Evolutionary conservation across 306 rosid species (phyloP).

Genomic region (Aeschynomene evenia): DNA sequence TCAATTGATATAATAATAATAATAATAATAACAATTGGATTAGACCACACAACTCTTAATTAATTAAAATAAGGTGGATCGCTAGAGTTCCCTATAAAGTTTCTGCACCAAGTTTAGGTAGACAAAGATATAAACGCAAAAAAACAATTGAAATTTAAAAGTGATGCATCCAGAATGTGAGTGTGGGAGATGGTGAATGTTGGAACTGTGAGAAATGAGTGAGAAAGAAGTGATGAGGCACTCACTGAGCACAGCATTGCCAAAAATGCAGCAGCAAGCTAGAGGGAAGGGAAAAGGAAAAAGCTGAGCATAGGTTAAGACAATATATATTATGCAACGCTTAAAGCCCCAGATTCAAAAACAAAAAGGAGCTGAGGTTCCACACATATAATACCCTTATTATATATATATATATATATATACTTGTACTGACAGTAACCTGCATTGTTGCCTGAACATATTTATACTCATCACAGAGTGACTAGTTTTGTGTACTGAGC

Average conservation of each 20-base stretch:
- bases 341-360: too few species aligned
- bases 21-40: too few species aligned
- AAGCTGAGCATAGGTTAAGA: slow-evolving; percentile 36
- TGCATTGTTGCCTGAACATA: slow-evolving; percentile 47
- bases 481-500: slow-evolving; percentile 35
- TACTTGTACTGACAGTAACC: slow-evolving; percentile 46
- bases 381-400: too few species aligned
- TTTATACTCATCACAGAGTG: slow-evolving; percentile 38
- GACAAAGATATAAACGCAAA: too few species aligned
- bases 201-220: not conserved
- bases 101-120: not conserved
- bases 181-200: not conserved
- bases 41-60: not conserved
- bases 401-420: too few species aligned
- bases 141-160: not conserved
- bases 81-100: not conserved
- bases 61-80: too few species aligned
- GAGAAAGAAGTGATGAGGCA: not conserved
- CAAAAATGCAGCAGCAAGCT: slow-evolving; percentile 44
- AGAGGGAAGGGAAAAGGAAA: slow-evolving; percentile 43
- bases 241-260: slow-evolving; percentile 31
- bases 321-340: too few species aligned
- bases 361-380: too few species aligned
- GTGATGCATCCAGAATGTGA: not conserved
- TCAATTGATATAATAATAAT: not conserved